These are phyloP conservation scores for Saturnispora bothae DNA, from an alignment of 805 yeast genomes.

Conservation along the genomic window DNA sequence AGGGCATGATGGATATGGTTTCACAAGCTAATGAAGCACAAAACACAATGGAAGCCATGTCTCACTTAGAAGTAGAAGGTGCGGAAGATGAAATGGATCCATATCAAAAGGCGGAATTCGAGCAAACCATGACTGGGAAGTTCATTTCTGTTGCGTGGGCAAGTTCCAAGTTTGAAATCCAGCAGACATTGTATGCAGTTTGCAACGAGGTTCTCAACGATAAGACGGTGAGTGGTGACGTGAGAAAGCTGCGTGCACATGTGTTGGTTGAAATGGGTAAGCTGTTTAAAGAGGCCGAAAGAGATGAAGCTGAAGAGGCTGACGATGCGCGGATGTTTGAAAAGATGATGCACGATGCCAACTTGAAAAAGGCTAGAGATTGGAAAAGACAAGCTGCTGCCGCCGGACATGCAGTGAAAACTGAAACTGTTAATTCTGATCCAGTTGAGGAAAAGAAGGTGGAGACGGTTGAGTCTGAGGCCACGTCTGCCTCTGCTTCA, in stretches of 20 bases:
- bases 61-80: conserved; percentile 40
- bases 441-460: too few species aligned
- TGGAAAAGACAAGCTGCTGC: conserved; percentile 17
- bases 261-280: conserved; percentile 51
- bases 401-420: neutral
- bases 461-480: too few species aligned
- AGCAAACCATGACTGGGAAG: conserved; percentile 66
- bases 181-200: conserved; percentile 58
- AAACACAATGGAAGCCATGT: conserved; percentile 61
- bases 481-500: neutral
- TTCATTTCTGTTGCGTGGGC: conserved; percentile 80
- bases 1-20: conserved; percentile 61
- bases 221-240: conserved; percentile 35
- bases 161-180: conserved; percentile 70
- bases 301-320: conserved; percentile 61
- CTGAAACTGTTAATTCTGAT: too few species aligned
- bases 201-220: conserved; percentile 60
- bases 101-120: conserved; percentile 48
- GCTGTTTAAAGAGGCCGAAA: conserved; percentile 45
- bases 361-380: conserved; percentile 22
- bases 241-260: conserved; percentile 50
- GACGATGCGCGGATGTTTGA: conserved; percentile 66
- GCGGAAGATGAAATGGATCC: conserved; percentile 35
- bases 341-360: conserved; percentile 34
- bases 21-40: conserved; percentile 73